Base-by-base conservation (phyloP, 768 basidiomycete genomes). In the Pleurotus pulmonarius region DNA sequence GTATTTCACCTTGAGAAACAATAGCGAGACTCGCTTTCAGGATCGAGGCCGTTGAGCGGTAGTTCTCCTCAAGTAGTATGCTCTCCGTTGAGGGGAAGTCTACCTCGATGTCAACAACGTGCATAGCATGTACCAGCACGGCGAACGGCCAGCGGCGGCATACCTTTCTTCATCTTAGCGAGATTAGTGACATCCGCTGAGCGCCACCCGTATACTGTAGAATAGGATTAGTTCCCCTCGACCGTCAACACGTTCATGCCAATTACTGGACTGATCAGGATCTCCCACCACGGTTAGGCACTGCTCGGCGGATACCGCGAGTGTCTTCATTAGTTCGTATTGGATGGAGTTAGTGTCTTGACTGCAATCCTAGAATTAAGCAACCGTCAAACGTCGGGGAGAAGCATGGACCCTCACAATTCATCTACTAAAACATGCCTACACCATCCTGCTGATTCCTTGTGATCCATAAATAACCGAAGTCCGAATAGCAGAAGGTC, bases 221-320 rank as follows among this genome's bases (percentile, higher is more conserved):
- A 20, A 46, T 15, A 49, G n/a, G 25, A 22, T 25, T 46, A 15
- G 40, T 18, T 29, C 16, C 24, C 29, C 47, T n/a, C 25, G 16
- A 22, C 16, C 11, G 16, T 22, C n/a, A 13, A 56, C 29, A 38
- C 4, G 49, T 45, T 15, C 12, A 53, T 7, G 18, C 3, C 34
- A 8, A 59, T 24, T 61, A 86, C 87, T 94, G 0, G 90, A 92
- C 66, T 95, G 93, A 67, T 95, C 93, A 0, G 93, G 93, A 70
- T 95, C 93, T 0, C 93, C 93, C 2, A 95, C 92, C 40, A 94
- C 81, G 3, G 87, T 92, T 24, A 93, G 75, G 59, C 85, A 83
- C 25, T 75, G 70, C 5, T 64, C 26, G 11, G 63, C 54, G 34
- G 72, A 70, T 3, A 73, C 63, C 0, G 85, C 88, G 51, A 95